These are phyloP conservation scores for Arthrobotrys sinensis DNA, from an alignment of 2,329 filamentous ascomycete genomes.

Conservation along the genomic window DNA sequence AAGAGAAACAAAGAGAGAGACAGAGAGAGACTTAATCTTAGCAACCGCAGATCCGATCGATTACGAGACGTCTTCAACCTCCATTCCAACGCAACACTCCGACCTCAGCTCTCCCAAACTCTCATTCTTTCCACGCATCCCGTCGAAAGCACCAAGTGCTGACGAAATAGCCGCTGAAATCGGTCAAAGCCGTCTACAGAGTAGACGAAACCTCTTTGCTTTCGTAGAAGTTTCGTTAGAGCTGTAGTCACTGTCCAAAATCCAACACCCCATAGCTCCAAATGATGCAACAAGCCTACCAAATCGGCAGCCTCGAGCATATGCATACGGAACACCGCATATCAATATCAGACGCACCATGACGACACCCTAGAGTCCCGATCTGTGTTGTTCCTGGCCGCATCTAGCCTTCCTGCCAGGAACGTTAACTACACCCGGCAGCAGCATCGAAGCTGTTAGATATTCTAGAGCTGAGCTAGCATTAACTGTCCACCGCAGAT, in stretches of 20 bases:
- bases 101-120: constrained; percentile 11
- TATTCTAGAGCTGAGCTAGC: constrained; percentile 21
- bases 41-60: constrained; percentile 30
- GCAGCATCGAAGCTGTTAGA: constrained; percentile 22
- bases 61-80: constrained; percentile 31
- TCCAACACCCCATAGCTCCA: constrained; percentile 15
- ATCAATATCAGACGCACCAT: constrained; percentile 41
- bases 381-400: constrained; percentile 58
- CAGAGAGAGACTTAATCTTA: neutral
- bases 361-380: constrained; percentile 33
- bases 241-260: constrained; percentile 11
- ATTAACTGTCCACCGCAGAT: constrained; percentile 34
- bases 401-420: constrained; percentile 35
- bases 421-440: constrained; percentile 40
- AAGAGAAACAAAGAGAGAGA: neutral
- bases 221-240: constrained; percentile 33
- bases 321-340: constrained; percentile 39
- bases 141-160: neutral
- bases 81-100: constrained; percentile 50
- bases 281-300: constrained; percentile 44
- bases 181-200: constrained; percentile 24
- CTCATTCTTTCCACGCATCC: constrained; percentile 12
- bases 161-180: constrained; percentile 30
- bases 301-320: constrained; percentile 36
- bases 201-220: constrained; percentile 12